Conservation (phyloP, 2,329 filamentous ascomycete genomes). For the Grosmannia clavigera region DNA sequence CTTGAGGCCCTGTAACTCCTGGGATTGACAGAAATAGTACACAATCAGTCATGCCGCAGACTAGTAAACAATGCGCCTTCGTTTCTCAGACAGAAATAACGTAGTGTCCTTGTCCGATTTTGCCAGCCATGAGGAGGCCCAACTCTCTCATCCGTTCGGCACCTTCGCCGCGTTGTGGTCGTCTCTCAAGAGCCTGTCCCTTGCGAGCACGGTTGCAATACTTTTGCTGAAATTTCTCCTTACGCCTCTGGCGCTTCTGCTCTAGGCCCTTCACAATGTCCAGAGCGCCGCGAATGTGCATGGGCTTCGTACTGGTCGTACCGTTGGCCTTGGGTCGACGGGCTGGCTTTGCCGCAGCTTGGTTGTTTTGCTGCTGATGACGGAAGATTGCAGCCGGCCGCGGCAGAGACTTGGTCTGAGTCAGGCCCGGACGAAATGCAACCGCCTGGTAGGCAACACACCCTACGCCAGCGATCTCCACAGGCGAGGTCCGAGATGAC, state of each 20-base stretch:
- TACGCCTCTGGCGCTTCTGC: constrained; percentile 82
- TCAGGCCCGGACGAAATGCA: constrained; percentile 51
- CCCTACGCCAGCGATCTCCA: constrained; percentile 24
- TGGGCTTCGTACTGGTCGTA: constrained; percentile 29
- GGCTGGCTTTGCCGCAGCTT: neutral
- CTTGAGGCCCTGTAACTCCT: neutral
- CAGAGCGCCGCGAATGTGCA: constrained; percentile 80
- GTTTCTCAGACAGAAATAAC: constrained; percentile 55
- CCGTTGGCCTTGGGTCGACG: constrained; percentile 14
- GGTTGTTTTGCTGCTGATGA: constrained; percentile 21
- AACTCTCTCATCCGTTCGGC: constrained; percentile 89
- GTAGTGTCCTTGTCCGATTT: constrained; percentile 60
- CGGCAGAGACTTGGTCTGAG: constrained; percentile 77
- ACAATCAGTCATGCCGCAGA: neutral
- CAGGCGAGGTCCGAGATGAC: constrained; percentile 35
- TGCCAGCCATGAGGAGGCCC: constrained; percentile 77
- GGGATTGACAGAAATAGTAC: neutral
- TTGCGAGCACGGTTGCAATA: constrained; percentile 75
- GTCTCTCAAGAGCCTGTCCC: constrained; percentile 47
- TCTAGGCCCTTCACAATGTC: constrained; percentile 96
- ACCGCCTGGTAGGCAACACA: constrained; percentile 30
- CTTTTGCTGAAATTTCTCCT: constrained; percentile 85
- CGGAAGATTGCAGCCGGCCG: constrained; percentile 62
- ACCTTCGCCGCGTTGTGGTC: constrained; percentile 70
- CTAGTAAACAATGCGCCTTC: neutral